Evolutionary conservation across 1,284 basidiomycete species (phyloP), one percentile per base, ranked within the genome.

Genomic region (Cryptococcus sp.): DNA sequence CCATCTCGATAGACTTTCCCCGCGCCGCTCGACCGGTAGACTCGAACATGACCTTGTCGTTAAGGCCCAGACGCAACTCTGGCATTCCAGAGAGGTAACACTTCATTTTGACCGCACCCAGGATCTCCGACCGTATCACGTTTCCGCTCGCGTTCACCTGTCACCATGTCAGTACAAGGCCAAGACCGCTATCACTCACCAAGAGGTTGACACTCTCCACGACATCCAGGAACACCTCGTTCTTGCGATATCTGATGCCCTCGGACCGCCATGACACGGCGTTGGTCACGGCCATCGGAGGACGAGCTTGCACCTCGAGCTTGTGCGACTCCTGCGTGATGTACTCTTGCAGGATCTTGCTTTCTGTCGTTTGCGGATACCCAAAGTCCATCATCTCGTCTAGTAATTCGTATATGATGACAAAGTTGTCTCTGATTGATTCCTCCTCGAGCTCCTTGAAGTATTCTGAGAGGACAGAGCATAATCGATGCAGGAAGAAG

Each of bases 311-410:
- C n/a, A 93, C 86, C 77, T 98, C 94, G 53, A 99, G 88, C 80
- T 99, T 98, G 82, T 99, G 91, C 16, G 91, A 94, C 77, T 99
- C 95, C 78, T 99, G 96, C 1, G 96, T 99, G 80, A 99, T 99
- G 78, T 98, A 99, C 88, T 98, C 96, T 80, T 98, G 95, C 57
- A 99, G 80, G 69, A 99, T 99, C 83, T 99, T 99, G 83, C 90
- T 93, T 82, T 99, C 96, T 22, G 96, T 99, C 27, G 96, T 99
- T 79, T 99, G 96, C 0, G 95, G 95, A 77, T 92, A 98, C 15
- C 96, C 96, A 81, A 97, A 99, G 82, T 99, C 95, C 94, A 99
- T 98, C 93, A 99, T 98, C 83, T 99, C 95, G 75, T 99, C 96
- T 81, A 99, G 85, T 52, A 99, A 85, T 76, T 96, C 93, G 77